These are phyloP conservation scores for Gastrolobium bilobum DNA, from an alignment of 306 rosid genomes.

Conservation along the genomic window DNA sequence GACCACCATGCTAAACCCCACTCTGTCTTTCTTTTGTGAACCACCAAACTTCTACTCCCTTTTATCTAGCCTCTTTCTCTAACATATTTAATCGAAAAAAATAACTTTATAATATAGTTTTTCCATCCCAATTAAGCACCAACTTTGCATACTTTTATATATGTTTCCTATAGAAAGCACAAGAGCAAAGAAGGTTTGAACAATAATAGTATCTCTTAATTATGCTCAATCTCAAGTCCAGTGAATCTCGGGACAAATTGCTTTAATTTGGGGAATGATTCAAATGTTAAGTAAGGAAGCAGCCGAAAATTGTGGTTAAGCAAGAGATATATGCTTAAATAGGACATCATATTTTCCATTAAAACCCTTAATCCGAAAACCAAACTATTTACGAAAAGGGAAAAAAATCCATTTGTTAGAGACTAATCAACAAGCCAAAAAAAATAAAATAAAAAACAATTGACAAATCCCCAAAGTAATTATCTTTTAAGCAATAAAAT, in stretches of 20 bases:
- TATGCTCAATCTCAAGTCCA: not conserved
- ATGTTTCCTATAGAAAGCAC: conserved; percentile 1
- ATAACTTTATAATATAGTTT: conserved; percentile 16
- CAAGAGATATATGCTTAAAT: not conserved
- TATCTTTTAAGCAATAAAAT: conserved; percentile 23
- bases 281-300: not conserved
- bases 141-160: conserved; percentile 40
- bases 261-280: not conserved
- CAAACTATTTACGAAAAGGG: not conserved
- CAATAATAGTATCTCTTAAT: not conserved
- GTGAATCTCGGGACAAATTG: not conserved
- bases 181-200: not conserved
- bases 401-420: not conserved
- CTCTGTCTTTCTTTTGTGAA: conserved; percentile 53
- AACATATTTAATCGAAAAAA: conserved; percentile 22
- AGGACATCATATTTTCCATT: not conserved
- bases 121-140: conserved; percentile 38
- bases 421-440: not conserved
- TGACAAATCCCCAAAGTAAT: not conserved
- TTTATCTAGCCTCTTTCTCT: conserved; percentile 34
- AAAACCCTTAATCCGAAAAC: not conserved
- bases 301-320: not conserved
- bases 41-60: conserved; percentile 47
- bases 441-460: not conserved
- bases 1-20: conserved; percentile 67